phyloP scores from a whole-genome alignment of 129 eudicot genomes.

The Scalesia atractyloides region DNA sequence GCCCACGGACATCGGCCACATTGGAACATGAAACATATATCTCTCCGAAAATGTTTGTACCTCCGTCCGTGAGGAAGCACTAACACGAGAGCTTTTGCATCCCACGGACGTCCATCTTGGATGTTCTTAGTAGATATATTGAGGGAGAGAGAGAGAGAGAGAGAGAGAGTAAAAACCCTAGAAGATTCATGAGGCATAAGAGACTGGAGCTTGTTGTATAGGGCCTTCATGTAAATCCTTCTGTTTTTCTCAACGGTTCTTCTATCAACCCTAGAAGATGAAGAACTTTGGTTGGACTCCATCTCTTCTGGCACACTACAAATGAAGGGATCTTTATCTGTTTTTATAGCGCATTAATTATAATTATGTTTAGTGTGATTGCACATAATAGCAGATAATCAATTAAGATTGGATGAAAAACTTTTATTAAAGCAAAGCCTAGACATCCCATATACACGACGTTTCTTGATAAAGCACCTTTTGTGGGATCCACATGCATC shows the following conservation, averaged over 20 bases:
- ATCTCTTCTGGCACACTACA: slow-evolving; percentile 2
- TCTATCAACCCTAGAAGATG: slow-evolving; percentile 59
- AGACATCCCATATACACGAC: slow-evolving; percentile 6
- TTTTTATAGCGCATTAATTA: slow-evolving; percentile 12
- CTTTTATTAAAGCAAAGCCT: slow-evolving; percentile 32
- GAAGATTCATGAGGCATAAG: slow-evolving; percentile 55
- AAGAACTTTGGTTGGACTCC: slow-evolving; percentile 54
- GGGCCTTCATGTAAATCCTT: slow-evolving; percentile 76
- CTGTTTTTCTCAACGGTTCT: slow-evolving; percentile 73
- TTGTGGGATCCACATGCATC: slow-evolving; percentile 35
- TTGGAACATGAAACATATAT: too few relatives aligned
- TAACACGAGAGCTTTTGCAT: too few relatives aligned
- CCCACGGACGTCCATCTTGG: too few relatives aligned
- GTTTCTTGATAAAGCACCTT: slow-evolving; percentile 22
- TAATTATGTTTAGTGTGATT: neutral
- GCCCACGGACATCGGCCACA: too few relatives aligned
- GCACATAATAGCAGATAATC: slow-evolving; percentile 17
- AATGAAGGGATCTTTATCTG: neutral
- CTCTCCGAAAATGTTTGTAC: too few relatives aligned
- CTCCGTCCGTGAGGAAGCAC: too few relatives aligned
- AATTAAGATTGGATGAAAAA: slow-evolving; percentile 16
- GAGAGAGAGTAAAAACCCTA: slow-evolving; percentile 44
- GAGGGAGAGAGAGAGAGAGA: neutral
- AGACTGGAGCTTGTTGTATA: slow-evolving; percentile 60
- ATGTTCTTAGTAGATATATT: neutral